A percentile compares a stretch with the other conserved stretches of the same genome.
These are phyloP conservation scores for Coemansia sp. DNA, from an alignment of 192 early-diverging fungal genomes.

Conservation along the genomic window DNA sequence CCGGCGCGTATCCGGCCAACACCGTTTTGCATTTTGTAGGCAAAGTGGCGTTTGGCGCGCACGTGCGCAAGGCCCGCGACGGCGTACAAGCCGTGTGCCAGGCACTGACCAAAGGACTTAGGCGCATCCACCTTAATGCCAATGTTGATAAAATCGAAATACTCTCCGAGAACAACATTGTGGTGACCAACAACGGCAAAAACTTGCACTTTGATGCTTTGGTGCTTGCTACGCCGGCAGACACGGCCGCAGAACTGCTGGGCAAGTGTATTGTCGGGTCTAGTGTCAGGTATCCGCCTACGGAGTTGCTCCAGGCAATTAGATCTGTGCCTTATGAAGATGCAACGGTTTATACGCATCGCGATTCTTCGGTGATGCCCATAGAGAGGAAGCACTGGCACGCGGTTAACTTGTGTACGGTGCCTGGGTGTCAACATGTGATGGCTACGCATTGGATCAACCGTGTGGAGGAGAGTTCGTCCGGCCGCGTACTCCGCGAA, in stretches of 20 bases:
- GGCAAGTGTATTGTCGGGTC: background rate
- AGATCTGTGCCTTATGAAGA: constrained; percentile 42
- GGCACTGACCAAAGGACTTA: constrained; percentile 11
- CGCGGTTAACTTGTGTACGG: constrained; percentile 49
- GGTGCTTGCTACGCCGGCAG: constrained; percentile 46
- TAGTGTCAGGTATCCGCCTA: constrained; percentile 12
- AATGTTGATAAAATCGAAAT: constrained; percentile 13
- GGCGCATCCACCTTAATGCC: constrained; percentile 10
- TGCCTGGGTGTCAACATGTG: constrained; percentile 5
- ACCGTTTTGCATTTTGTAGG: constrained; percentile 38
- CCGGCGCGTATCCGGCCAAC: constrained; percentile 40
- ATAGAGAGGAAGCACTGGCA: constrained; percentile 32
- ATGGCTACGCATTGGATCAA: constrained; percentile 55
- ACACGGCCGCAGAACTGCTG: constrained; percentile 24
- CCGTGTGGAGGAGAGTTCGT: constrained; percentile 49
- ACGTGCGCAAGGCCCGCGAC: constrained; percentile 35
- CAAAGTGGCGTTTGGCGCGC: constrained; percentile 32
- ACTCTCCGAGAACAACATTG: background rate
- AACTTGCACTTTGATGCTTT: constrained; percentile 29
- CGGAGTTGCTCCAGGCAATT: constrained; percentile 35
- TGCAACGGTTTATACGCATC: constrained; percentile 42
- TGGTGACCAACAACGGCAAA: constrained; percentile 13
- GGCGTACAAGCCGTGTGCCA: constrained; percentile 45
- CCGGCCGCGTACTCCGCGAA: constrained; percentile 24
- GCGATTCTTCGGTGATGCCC: constrained; percentile 52